Evolutionary conservation across 805 yeast genomes (phyloP), one percentile per base, ranked within the genome.

Genomic region (Saturnispora besseyi): DNA sequence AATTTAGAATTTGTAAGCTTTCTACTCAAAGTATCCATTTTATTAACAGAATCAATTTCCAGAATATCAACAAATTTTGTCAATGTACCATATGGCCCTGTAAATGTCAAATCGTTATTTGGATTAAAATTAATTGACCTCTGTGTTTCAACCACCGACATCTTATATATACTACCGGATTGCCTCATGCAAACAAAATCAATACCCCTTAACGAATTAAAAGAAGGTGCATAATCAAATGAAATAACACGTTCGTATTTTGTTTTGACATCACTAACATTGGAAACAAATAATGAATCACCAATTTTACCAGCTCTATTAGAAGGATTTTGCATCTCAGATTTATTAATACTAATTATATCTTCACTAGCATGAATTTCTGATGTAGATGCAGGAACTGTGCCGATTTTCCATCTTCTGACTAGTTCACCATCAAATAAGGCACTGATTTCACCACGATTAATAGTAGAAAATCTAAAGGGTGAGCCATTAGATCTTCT

Each of bases 141-240:
- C 31, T 81, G 81, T 45, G 84, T 76, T 60, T 86, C 91, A 1
- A 71, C 66, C 0, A 83, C 85, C 0, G 83, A 77, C 90, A 86
- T 86, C 51, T 84, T 73, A 64, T 85, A 89, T 0, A 89, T 81
- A 48, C 87, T 83, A 3, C 97, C 97, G 1, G 95, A 85, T 59
- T 87, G 95, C 55, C 96, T 72, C 84, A 90, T 84, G 64, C 97
- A 89, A 29, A 90, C 79, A 51, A 87, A 73, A 57, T 83, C 80
- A 8, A 85, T 75, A 1, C 79, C 76, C 22, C 81, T 74, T n/a
- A 62, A 66, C 2, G 78, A 68, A 5, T 59, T 49, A 3, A 66
- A 52, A 50, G 77, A 79, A 0, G 82, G 80, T n/a, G 82, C 77
- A 62, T 88, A 89, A 63, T 89, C 96, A 66, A 84, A 89, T 0